Percentiles rank a stretch among this genome's conserved stretches.
phyloP scores from a whole-genome alignment of 148 eudicot species.

The Rhododendron vialii region DNA sequence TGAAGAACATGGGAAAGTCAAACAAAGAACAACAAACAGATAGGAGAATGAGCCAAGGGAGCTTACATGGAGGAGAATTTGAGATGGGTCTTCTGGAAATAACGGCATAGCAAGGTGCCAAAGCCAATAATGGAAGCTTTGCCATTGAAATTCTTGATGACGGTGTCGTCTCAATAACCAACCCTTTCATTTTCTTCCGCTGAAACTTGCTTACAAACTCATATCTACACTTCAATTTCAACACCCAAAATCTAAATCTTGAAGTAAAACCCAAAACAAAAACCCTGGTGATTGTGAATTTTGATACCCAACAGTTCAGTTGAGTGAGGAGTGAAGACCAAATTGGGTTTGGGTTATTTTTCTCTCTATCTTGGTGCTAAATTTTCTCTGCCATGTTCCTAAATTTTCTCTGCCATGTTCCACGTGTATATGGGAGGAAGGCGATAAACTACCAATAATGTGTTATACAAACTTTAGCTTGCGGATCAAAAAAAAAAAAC shows the following conservation, averaged over 20 bases:
- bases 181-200: constrained; percentile 10
- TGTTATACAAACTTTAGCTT: too few species aligned
- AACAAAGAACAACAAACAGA: neutral
- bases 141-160: constrained; percentile 12
- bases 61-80: constrained; percentile 14
- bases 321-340: constrained; percentile 2
- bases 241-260: neutral
- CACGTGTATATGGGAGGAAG: neutral
- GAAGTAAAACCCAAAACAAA: constrained; percentile 5
- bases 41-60: neutral
- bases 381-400: neutral
- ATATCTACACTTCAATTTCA: neutral
- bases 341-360: neutral
- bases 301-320: neutral
- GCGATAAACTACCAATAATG: neutral
- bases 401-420: neutral
- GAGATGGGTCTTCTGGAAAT: constrained; percentile 11
- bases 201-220: neutral
- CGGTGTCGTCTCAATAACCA: constrained; percentile 10
- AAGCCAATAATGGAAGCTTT: constrained; percentile 19
- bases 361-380: neutral
- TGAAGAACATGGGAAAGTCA: neutral
- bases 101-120: constrained; percentile 9
- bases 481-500: too few species aligned
- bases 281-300: neutral